Conservation (phyloP, 495 filamentous ascomycete genomes). For the Jackrogersella minutella region DNA sequence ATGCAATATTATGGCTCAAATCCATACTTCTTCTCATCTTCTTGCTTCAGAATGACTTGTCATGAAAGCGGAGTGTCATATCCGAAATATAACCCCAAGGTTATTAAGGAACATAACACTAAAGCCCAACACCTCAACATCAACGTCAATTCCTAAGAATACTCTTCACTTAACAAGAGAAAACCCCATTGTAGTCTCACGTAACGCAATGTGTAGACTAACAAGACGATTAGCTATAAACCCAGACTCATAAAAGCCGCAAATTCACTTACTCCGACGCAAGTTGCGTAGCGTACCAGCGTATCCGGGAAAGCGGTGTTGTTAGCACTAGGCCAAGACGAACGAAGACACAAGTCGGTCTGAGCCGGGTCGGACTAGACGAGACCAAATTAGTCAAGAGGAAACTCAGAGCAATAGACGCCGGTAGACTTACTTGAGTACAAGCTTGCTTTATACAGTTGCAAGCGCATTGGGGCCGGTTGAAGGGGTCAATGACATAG, state of each 20-base stretch:
- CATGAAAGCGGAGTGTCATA: no score
- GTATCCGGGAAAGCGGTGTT: slow-evolving; percentile 24
- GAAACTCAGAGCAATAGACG: background rate
- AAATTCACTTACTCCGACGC: slow-evolving; percentile 24
- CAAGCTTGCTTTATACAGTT: slow-evolving; percentile 27
- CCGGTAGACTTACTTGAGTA: slow-evolving; percentile 14
- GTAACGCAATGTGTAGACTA: slow-evolving; percentile 25
- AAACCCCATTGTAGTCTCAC: background rate
- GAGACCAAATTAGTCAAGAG: background rate
- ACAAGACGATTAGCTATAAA: background rate
- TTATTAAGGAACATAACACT: no score
- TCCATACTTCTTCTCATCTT: no score
- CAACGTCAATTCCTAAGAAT: background rate
- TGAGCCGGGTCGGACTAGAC: slow-evolving; percentile 27
- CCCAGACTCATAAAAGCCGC: background rate
- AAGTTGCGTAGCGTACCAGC: slow-evolving; percentile 14
- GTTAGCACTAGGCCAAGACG: slow-evolving; percentile 15
- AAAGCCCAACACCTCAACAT: background rate
- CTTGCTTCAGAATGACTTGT: no score
- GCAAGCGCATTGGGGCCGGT: slow-evolving; percentile 33
- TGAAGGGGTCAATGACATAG: slow-evolving; percentile 27
- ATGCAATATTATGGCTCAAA: no score
- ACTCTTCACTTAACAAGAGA: no score
- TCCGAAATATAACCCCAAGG: no score
- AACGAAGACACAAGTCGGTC: slow-evolving; percentile 29